A percentile compares a stretch with the other conserved stretches of the same genome.
Conservation (phyloP, 2,329 filamentous ascomycete species). For the Trichophyton benhamiae region DNA sequence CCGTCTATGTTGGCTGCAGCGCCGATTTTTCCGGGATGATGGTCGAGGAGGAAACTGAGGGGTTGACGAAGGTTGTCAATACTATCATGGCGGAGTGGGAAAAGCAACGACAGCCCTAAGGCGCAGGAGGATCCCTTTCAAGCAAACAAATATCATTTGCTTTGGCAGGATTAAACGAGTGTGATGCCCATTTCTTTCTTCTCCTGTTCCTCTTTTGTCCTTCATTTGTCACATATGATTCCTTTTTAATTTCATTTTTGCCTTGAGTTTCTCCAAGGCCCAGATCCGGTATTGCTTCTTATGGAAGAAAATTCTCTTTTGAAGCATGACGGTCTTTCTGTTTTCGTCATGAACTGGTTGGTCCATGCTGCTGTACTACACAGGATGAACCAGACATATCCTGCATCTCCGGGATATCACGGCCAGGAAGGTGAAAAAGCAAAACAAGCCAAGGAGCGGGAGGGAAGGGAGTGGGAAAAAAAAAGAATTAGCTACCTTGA, state of each 20-base stretch:
- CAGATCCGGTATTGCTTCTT: background rate
- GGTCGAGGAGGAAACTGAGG: slow-evolving; percentile 90
- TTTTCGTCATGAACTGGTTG: background rate
- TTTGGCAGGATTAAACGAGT: background rate
- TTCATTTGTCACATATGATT: background rate
- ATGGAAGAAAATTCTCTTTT: background rate
- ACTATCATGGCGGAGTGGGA: slow-evolving; percentile 47
- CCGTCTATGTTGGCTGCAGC: slow-evolving; percentile 85
- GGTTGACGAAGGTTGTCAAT: slow-evolving; percentile 61
- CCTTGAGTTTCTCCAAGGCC: background rate
- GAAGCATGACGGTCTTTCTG: background rate
- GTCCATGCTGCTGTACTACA: background rate
- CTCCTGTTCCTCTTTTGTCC: background rate
- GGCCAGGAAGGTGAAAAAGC: background rate
- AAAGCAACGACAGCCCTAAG: slow-evolving; percentile 3
- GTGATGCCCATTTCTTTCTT: background rate
- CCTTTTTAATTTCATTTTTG: background rate
- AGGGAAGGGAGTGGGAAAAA: background rate
- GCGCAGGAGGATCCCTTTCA: background rate
- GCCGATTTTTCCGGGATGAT: slow-evolving; percentile 69
- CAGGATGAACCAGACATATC: background rate
- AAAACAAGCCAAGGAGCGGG: background rate
- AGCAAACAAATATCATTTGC: background rate
- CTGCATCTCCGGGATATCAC: background rate
- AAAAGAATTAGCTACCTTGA: background rate